Evolutionary conservation across 495 filamentous ascomycete genomes (phyloP).

Genomic region (Neurospora sp.): DNA sequence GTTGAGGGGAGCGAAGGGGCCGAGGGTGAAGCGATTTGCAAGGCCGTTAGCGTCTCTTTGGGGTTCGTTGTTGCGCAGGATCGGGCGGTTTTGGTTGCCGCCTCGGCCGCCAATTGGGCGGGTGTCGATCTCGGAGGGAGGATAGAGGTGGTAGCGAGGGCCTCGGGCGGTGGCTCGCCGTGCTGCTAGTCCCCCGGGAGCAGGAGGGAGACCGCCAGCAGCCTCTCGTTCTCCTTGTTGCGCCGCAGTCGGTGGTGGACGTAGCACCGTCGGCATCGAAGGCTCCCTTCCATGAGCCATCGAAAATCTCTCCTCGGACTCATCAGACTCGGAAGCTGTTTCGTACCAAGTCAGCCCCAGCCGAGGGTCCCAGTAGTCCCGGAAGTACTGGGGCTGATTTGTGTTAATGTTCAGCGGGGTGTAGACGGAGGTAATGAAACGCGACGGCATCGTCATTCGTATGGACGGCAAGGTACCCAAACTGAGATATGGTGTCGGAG

Average conservation of each 20-base stretch:
- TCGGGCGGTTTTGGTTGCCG: background rate
- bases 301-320: background rate
- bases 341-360: conserved; percentile 10
- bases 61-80: background rate
- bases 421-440: conserved; percentile 7
- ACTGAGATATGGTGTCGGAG: conserved; percentile 12
- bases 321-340: conserved; percentile 1
- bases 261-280: background rate
- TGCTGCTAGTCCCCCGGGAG: background rate
- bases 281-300: background rate
- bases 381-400: background rate
- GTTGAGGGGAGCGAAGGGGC: background rate
- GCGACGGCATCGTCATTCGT: conserved; percentile 16
- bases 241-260: background rate
- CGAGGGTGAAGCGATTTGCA: background rate
- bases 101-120: background rate
- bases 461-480: conserved; percentile 14
- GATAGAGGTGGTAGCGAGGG: background rate
- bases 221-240: background rate
- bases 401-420: background rate
- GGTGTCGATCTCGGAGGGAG: background rate
- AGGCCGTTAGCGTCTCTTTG: background rate
- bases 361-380: background rate
- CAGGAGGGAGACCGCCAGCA: background rate
- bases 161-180: background rate